phyloP scores from a whole-genome alignment of 352 stramenopile genomes.

The Thraustochytrium sp. region DNA sequence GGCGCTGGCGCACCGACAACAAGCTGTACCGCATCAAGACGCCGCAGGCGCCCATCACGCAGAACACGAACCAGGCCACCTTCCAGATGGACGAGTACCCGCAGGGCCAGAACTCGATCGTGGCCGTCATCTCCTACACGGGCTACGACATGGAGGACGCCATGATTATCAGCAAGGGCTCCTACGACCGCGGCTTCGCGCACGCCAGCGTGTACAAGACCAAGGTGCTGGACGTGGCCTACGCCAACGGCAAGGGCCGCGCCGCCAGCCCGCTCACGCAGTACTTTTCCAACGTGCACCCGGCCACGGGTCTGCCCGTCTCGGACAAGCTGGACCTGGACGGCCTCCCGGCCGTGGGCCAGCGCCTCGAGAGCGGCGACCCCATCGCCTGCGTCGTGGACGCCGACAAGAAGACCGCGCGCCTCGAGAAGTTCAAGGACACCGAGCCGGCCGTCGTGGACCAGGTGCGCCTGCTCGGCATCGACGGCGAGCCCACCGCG shows the following conservation, averaged over 20 bases:
- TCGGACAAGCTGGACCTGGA: constrained; percentile 76
- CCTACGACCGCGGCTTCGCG: constrained; percentile 94
- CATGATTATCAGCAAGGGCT: constrained; percentile 99
- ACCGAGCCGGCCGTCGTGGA: constrained; percentile 94
- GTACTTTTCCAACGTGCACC: constrained; percentile 32
- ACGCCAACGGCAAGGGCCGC: constrained; percentile 51
- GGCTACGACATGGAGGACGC: constrained; percentile 95
- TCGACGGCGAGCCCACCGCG: constrained; percentile 52
- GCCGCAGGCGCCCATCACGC: constrained; percentile 94
- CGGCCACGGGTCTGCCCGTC: neutral
- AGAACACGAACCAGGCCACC: constrained; percentile 88
- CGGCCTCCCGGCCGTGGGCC: constrained; percentile 90
- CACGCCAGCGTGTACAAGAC: constrained; percentile 98
- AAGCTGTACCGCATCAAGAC: constrained; percentile 99
- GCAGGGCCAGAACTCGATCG: constrained; percentile 96
- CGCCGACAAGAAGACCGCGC: constrained; percentile 78
- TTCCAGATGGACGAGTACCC: constrained; percentile 99
- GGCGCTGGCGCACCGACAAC: constrained; percentile 92
- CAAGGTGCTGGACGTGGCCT: constrained; percentile 78
- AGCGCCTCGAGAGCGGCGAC: constrained; percentile 87
- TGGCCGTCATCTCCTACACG: constrained; percentile 99
- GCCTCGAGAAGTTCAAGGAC: constrained; percentile 94
- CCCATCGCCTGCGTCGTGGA: constrained; percentile 92
- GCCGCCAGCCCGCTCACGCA: neutral
- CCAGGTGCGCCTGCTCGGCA: constrained; percentile 63